phyloP scores from a whole-genome alignment of 1,139 yeast species.

The Meyerozyma smithsonii region DNA sequence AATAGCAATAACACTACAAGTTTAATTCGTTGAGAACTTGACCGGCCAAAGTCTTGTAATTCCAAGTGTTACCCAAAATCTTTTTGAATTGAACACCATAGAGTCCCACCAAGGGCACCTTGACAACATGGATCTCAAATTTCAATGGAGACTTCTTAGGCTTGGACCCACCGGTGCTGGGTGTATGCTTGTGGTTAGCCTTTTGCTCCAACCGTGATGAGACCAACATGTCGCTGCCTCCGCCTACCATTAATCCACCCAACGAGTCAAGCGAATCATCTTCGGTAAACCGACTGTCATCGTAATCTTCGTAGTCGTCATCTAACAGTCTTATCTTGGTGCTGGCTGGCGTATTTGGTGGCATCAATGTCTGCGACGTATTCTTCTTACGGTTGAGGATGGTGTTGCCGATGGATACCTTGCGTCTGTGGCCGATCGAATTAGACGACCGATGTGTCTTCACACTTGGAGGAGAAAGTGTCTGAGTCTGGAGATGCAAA shows the following conservation, averaged over 20 bases:
- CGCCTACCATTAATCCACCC: conserved; percentile 42
- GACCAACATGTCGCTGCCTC: conserved; percentile 64
- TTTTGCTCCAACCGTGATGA: conserved; percentile 57
- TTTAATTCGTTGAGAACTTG: conserved; percentile 77
- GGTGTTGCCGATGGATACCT: conserved; percentile 58
- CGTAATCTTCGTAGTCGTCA: conserved; percentile 30
- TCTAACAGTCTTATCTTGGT: conserved; percentile 35
- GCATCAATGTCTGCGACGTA: conserved; percentile 41
- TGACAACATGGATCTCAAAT: conserved; percentile 89
- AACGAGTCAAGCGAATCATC: conserved; percentile 65
- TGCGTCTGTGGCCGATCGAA: conserved; percentile 49
- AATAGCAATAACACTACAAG: conserved; percentile 28
- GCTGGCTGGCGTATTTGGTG: conserved; percentile 49
- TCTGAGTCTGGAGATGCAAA: conserved; percentile 27
- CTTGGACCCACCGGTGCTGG: conserved; percentile 23
- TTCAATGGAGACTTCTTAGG: conserved; percentile 52
- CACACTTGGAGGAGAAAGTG: conserved; percentile 19
- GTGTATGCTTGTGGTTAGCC: conserved; percentile 30
- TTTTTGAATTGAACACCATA: conserved; percentile 96
- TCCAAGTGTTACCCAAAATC: conserved; percentile 92
- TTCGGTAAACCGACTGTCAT: conserved; percentile 23
- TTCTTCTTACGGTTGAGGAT: conserved; percentile 44
- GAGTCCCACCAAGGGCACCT: conserved; percentile 84
- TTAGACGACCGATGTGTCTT: conserved; percentile 27
- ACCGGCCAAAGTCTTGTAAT: conserved; percentile 89